phyloP scores from a whole-genome alignment of 169 alveolate genomes.

The Toxoplasma gondii region DNA sequence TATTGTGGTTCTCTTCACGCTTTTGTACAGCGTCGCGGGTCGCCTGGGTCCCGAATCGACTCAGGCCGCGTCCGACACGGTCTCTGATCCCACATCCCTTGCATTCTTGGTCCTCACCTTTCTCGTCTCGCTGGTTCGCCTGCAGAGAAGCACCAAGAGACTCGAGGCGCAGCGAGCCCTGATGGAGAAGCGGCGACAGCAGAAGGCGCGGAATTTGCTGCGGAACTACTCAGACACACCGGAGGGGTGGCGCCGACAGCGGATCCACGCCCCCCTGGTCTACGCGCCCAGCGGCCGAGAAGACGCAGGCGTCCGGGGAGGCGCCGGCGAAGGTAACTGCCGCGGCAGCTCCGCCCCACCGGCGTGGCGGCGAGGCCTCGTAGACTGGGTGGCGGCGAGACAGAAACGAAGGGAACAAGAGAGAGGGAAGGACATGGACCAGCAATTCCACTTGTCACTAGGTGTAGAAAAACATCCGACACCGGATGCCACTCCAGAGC shows the following conservation, averaged over 20 bases:
- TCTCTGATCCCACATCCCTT: not conserved
- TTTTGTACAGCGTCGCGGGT: not conserved
- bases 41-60: not conserved
- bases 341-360: too few relatives aligned
- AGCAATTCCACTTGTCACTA: too few relatives aligned
- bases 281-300: too few relatives aligned
- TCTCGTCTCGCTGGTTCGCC: not conserved
- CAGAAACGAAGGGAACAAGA: not conserved
- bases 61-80: not conserved
- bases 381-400: too few relatives aligned
- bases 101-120: not conserved
- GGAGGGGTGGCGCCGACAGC: not conserved
- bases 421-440: not conserved
- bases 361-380: too few relatives aligned
- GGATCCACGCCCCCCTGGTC: not conserved
- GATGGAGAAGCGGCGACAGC: not conserved
- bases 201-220: constrained; percentile 23
- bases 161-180: not conserved
- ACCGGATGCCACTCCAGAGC: not conserved
- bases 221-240: not conserved
- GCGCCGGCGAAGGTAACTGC: too few relatives aligned
- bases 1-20: not conserved
- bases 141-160: not conserved
- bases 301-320: too few relatives aligned
- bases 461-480: too few relatives aligned